Percentiles rank a stretch among this genome's conserved stretches.
These are phyloP conservation scores for Gentiana macrophylla DNA, from an alignment of 257 asterid species.

Conservation along the genomic window DNA sequence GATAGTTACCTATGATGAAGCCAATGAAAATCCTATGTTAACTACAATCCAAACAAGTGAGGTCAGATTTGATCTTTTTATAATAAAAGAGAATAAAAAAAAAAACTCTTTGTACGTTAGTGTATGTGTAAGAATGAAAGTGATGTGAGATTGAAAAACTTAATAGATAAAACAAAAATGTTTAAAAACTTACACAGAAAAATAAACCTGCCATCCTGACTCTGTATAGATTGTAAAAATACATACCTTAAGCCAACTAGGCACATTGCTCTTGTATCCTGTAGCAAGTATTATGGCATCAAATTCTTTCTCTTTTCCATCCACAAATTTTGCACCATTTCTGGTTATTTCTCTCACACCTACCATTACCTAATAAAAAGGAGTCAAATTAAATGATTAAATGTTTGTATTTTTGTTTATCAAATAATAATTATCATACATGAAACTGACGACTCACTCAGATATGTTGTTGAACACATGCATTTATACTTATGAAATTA, in stretches of 20 bases:
- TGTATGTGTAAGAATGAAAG: slow-evolving; percentile 61
- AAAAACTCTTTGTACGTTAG: slow-evolving; percentile 62
- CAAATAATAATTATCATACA: too few relatives aligned
- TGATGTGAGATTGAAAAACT: slow-evolving; percentile 35
- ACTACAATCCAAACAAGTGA: slow-evolving; percentile 62
- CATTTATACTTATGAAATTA: too few relatives aligned
- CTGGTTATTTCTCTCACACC: slow-evolving; percentile 67
- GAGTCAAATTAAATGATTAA: too few relatives aligned
- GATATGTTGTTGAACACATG: too few relatives aligned
- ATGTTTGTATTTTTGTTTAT: too few relatives aligned
- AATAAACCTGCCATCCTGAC: slow-evolving; percentile 6
- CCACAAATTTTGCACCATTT: slow-evolving; percentile 66
- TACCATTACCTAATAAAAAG: slow-evolving; percentile 30
- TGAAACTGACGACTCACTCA: too few relatives aligned
- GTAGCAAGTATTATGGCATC: slow-evolving; percentile 85
- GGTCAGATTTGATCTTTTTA: slow-evolving; percentile 69
- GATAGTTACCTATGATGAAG: slow-evolving; percentile 47
- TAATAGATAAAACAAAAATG: background rate
- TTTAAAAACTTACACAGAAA: slow-evolving; percentile 4
- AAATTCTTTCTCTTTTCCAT: slow-evolving; percentile 71
- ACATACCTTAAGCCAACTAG: slow-evolving; percentile 79
- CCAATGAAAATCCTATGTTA: slow-evolving; percentile 23
- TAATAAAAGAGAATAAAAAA: slow-evolving; percentile 10
- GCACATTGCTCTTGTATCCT: slow-evolving; percentile 94
- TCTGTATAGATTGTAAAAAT: background rate